Percentiles rank a stretch among this genome's conserved stretches.
phyloP scores from a whole-genome alignment of 116 monocot genomes.

The Phalaenopsis hybrid region DNA sequence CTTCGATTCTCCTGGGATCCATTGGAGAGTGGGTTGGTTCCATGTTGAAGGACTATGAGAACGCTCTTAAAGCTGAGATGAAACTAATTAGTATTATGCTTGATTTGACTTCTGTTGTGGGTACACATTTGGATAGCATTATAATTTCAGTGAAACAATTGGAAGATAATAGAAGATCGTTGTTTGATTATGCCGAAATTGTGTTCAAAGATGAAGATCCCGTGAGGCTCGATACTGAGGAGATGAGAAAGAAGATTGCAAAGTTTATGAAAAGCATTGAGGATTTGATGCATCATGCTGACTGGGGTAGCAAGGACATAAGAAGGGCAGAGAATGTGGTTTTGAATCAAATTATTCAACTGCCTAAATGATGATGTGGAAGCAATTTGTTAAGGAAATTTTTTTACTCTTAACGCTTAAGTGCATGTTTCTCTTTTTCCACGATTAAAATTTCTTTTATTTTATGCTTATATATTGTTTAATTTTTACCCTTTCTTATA shows the following conservation, averaged over 20 bases:
- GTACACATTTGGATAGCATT: constrained; percentile 68
- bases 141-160: constrained; percentile 51
- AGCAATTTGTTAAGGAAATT: neutral
- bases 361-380: constrained; percentile 26
- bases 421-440: too few relatives aligned
- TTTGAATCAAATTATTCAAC: constrained; percentile 63
- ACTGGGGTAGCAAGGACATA: constrained; percentile 69
- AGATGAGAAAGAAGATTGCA: constrained; percentile 61
- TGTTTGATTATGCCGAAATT: constrained; percentile 46
- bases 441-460: too few relatives aligned
- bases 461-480: too few relatives aligned
- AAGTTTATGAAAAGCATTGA: constrained; percentile 74
- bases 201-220: constrained; percentile 46
- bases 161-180: constrained; percentile 37
- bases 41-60: constrained; percentile 49
- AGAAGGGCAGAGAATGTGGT: constrained; percentile 72
- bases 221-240: constrained; percentile 48
- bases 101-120: constrained; percentile 47
- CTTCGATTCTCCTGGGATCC: constrained; percentile 55
- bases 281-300: constrained; percentile 57
- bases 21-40: constrained; percentile 86
- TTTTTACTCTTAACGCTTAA: too few relatives aligned
- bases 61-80: constrained; percentile 49
- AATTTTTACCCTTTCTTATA: too few relatives aligned
- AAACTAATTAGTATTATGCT: constrained; percentile 58